Conservation (phyloP, 345 rosid species). For the Eucalyptus regnans region DNA sequence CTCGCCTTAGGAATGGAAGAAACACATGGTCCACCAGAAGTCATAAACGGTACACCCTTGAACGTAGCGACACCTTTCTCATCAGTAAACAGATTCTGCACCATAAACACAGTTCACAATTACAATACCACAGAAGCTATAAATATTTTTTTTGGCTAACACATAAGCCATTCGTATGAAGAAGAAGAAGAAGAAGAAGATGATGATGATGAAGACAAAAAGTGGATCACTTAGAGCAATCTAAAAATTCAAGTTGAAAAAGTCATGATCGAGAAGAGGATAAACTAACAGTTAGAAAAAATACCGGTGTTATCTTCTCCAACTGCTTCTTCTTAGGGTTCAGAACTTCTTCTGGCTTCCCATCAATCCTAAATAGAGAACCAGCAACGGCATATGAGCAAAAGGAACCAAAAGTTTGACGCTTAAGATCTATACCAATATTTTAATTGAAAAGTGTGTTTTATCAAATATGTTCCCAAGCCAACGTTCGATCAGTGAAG, state of each 20-base stretch:
- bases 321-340: slow-evolving; percentile 96
- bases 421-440: not conserved
- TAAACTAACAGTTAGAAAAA: not conserved
- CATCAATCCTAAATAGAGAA: slow-evolving; percentile 53
- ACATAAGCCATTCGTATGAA: not conserved
- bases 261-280: not conserved
- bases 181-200: not conserved
- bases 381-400: not conserved
- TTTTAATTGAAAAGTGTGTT: not conserved
- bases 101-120: not conserved
- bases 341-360: slow-evolving; percentile 90
- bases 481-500: not conserved
- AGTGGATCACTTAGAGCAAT: not conserved
- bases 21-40: slow-evolving; percentile 78
- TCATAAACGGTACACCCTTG: slow-evolving; percentile 90
- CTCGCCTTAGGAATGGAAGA: slow-evolving; percentile 66
- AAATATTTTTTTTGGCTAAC: not conserved
- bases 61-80: slow-evolving; percentile 89
- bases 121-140: not conserved
- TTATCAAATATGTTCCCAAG: not conserved
- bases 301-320: slow-evolving; percentile 90
- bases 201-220: not conserved
- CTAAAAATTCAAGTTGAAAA: not conserved
- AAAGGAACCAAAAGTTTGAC: not conserved
- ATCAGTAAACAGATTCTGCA: slow-evolving; percentile 84